phyloP scores from a whole-genome alignment of 345 rosid genomes.

The Acer negundo region DNA sequence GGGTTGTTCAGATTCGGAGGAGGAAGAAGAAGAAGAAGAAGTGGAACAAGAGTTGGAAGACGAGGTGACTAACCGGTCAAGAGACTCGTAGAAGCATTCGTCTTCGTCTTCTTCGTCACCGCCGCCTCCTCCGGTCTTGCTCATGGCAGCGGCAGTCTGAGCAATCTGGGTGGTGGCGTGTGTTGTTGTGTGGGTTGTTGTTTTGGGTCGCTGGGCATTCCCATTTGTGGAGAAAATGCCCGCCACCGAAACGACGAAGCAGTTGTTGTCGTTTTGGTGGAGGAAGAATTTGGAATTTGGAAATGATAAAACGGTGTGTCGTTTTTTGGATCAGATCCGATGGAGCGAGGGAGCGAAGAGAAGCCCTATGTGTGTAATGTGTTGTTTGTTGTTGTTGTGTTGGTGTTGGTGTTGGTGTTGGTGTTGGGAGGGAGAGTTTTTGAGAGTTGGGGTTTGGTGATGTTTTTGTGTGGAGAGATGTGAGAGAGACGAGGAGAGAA shows the following conservation, averaged over 20 bases:
- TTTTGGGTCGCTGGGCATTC: conserved; percentile 40
- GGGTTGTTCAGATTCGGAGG: conserved; percentile 52
- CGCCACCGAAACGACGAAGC: conserved; percentile 6
- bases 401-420: not conserved
- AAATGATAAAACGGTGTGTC: conserved; percentile 11
- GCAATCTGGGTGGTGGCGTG: too few relatives aligned
- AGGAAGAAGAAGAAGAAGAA: conserved; percentile 65
- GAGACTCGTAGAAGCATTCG: conserved; percentile 77
- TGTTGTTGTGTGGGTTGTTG: not conserved
- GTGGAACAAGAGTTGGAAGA: conserved; percentile 70
- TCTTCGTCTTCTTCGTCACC: conserved; percentile 50
- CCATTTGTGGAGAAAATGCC: conserved; percentile 50
- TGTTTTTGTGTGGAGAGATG: conserved; percentile 34
- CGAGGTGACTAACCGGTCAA: conserved; percentile 72
- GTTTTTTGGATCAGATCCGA: conserved; percentile 46
- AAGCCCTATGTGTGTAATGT: conserved; percentile 1
- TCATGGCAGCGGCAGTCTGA: conserved; percentile 25
- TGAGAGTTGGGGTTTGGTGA: conserved; percentile 33
- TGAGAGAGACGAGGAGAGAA: conserved; percentile 1
- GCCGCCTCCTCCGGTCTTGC: conserved; percentile 27
- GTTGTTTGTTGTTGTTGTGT: not conserved
- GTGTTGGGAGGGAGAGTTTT: not conserved
- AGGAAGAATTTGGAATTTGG: not conserved
- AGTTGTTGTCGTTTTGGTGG: not conserved
- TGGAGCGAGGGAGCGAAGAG: conserved; percentile 19